Evolutionary conservation across 1,284 basidiomycete genomes (phyloP).

Genomic region (Leccinum subrobustum): DNA sequence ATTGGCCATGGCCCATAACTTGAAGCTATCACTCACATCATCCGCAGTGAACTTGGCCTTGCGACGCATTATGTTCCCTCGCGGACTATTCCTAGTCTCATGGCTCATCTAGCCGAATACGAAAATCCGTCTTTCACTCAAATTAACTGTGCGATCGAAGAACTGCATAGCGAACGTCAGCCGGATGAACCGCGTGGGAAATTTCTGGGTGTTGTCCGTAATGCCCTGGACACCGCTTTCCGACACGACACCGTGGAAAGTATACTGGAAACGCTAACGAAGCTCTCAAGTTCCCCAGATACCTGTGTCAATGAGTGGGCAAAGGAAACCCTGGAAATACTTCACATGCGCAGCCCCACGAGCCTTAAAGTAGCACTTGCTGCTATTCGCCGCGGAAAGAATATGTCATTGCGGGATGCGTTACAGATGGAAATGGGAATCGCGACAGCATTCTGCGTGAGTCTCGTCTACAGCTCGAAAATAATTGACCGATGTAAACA

Average conservation of each 20-base stretch:
- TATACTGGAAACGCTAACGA: slow-evolving; percentile 62
- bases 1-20: slow-evolving; percentile 2
- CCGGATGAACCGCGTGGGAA: slow-evolving; percentile 54
- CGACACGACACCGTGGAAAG: slow-evolving; percentile 63
- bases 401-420: slow-evolving; percentile 60
- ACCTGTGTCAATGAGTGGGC: slow-evolving; percentile 71
- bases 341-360: slow-evolving; percentile 82
- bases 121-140: slow-evolving; percentile 50
- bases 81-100: slow-evolving; percentile 66
- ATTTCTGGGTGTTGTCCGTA: slow-evolving; percentile 64
- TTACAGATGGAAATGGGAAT: slow-evolving; percentile 83
- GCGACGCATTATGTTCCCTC: slow-evolving; percentile 90
- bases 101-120: slow-evolving; percentile 59
- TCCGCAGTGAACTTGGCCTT: slow-evolving; percentile 76
- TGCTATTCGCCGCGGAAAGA: slow-evolving; percentile 71
- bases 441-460: slow-evolving; percentile 78
- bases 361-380: slow-evolving; percentile 84
- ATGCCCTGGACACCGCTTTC: slow-evolving; percentile 81
- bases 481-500: slow-evolving; percentile 14
- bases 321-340: slow-evolving; percentile 55
- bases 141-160: slow-evolving; percentile 65
- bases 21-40: slow-evolving; percentile 8
- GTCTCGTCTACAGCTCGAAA: slow-evolving; percentile 31
- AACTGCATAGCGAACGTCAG: slow-evolving; percentile 59
- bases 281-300: slow-evolving; percentile 43